Base-by-base conservation (phyloP, 1,139 yeast genomes). In the Saccharomyces hybrid region DNA sequence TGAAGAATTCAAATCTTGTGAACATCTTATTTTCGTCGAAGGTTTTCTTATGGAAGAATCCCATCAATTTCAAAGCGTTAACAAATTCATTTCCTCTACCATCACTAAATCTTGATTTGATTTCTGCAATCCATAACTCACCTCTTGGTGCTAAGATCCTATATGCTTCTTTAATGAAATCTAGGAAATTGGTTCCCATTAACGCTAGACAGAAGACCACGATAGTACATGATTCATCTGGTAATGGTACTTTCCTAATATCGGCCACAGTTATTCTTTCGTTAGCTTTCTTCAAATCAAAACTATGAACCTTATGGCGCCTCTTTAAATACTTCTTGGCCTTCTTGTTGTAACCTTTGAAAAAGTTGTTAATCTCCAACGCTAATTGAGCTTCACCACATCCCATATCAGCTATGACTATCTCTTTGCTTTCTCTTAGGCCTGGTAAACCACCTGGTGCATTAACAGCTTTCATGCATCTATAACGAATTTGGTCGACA, bases 381-480 rank as follows among this genome's bases (percentile, higher is more conserved):
- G 97, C 84, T 49, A 93, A 76, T 65, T 86, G 87, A 0, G 98
- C 98, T 70, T 93, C 99, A 52, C 99, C 99, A 71, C 99, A 93
- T 11, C 99, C 99, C 97, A 93, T 90, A 73, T 93, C 99, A 0
- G 98, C 97, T 54, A 93, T 79, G 1, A 86, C 89, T 42, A 90
- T 84, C 46, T 73, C 73, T 58, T 75, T 76, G 14, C 69, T 69
- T 53, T 75, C 74, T 56, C 76, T 78, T 49, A 79, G 68, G 14
- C 93, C 93, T 1, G 97, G 97, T 56, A 91, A 76, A 1, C 97
- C 98, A 60, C 98, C 98, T 1, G 98, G 97, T 0, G 97, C 96
- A 70, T 86, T 88, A 5, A 90, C 83, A 28, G 84, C 84, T 68
- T 82, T 85, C 31, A 76, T 71, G 0, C 84, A 74, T 58, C 96